Percentiles rank a stretch among this genome's conserved stretches.
phyloP scores from a whole-genome alignment of 805 yeast species.

The Helenozyma rhizophorensis region DNA sequence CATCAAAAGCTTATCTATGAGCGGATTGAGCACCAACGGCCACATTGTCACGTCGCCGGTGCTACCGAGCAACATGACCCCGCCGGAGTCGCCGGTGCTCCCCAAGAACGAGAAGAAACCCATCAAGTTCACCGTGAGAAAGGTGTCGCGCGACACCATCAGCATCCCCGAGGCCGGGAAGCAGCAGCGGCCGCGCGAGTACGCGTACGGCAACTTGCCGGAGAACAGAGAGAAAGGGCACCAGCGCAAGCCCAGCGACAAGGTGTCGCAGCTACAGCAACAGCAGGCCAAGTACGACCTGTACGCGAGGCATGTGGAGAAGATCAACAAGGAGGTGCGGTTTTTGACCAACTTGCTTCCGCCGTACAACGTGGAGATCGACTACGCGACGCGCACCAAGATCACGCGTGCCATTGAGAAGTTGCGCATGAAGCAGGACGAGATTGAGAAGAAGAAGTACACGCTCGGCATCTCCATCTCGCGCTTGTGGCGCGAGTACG shows the following conservation, averaged over 20 bases:
- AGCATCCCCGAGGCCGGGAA: conserved; percentile 1
- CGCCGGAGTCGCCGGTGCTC: conserved; percentile 1
- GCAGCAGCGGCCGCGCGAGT: neutral
- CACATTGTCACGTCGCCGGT: conserved; percentile 5
- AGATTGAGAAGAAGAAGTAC: conserved; percentile 38
- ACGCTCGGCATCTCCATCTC: conserved; percentile 38
- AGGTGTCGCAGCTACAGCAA: conserved; percentile 10
- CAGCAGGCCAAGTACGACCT: conserved; percentile 33
- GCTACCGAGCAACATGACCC: conserved; percentile 2
- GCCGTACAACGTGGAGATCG: conserved; percentile 41
- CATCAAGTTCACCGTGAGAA: conserved; percentile 17
- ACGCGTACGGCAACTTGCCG: conserved; percentile 17
- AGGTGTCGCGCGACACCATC: conserved; percentile 14
- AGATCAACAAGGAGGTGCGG: conserved; percentile 36
- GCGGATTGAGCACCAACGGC: conserved; percentile 1
- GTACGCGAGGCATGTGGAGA: conserved; percentile 26
- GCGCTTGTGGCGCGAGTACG: conserved; percentile 40
- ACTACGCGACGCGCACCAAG: conserved; percentile 37
- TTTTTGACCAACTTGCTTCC: conserved; percentile 38
- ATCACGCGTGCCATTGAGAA: conserved; percentile 38
- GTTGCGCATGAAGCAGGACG: conserved; percentile 36
- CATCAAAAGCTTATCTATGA: conserved; percentile 11
- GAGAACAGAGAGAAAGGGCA: conserved; percentile 10
- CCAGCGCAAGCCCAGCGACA: conserved; percentile 9
- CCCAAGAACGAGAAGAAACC: conserved; percentile 12